A percentile compares a stretch with the other conserved stretches of the same genome.
Conservation (phyloP, 257 asterid species). For the Avicennia marina region DNA sequence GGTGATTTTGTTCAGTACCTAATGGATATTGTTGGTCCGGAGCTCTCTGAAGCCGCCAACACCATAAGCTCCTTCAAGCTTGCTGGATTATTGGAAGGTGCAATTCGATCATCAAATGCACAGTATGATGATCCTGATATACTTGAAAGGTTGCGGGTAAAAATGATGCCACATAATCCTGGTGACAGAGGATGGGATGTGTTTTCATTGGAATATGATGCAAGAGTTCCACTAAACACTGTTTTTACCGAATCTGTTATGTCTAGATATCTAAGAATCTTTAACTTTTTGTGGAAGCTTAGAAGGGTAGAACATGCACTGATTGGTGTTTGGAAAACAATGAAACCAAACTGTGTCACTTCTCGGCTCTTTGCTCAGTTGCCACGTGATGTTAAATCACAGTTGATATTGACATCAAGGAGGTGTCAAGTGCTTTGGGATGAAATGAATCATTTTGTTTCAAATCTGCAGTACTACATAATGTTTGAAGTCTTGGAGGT, state of each 20-base stretch:
- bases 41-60: conserved; percentile 94
- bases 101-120: conserved; percentile 89
- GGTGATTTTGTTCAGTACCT: conserved; percentile 98
- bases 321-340: conserved; percentile 89
- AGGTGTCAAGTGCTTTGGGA: conserved; percentile 98
- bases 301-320: conserved; percentile 94
- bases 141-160: conserved; percentile 86
- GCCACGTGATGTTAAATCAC: conserved; percentile 70
- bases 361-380: conserved; percentile 67
- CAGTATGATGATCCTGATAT: conserved; percentile 93
- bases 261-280: conserved; percentile 80
- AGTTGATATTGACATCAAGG: conserved; percentile 80
- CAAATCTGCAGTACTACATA: conserved; percentile 93
- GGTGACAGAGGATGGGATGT: conserved; percentile 99
- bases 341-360: conserved; percentile 95
- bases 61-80: conserved; percentile 93
- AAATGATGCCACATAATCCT: conserved; percentile 90
- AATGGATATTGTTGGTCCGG: conserved; percentile 95
- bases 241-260: conserved; percentile 88
- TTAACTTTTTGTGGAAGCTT: conserved; percentile 96
- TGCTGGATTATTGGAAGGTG: conserved; percentile 87
- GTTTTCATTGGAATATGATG: conserved; percentile 91
- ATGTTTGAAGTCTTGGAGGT: conserved; percentile 98
- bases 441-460: conserved; percentile 96
- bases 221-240: conserved; percentile 84